Percentiles rank a stretch among this genome's conserved stretches.
Evolutionary conservation across 2,329 filamentous ascomycete species (phyloP).

Genomic region (Rutstroemia sp.): DNA sequence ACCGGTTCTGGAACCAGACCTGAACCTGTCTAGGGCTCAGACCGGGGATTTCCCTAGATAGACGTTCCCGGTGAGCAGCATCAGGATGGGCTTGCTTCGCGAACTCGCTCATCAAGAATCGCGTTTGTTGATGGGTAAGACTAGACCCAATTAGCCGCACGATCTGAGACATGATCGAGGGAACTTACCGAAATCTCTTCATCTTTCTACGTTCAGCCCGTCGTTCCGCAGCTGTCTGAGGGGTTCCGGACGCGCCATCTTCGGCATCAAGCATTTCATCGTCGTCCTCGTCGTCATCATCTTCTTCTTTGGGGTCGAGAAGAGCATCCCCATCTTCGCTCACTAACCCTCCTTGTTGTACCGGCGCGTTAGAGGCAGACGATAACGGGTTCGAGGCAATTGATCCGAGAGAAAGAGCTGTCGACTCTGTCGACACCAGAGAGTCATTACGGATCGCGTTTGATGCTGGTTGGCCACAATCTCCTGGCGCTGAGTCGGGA

Average conservation of each 20-base stretch:
- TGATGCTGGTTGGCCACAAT: conserved; percentile 17
- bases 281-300: conserved; percentile 39
- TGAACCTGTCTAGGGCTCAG: conserved; percentile 89
- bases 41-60: conserved; percentile 86
- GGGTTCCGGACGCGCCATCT: conserved; percentile 31
- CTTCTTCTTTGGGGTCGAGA: conserved; percentile 27
- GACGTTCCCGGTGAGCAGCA: conserved; percentile 77
- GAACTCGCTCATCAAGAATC: conserved; percentile 95
- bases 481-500: conserved; percentile 27
- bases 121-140: conserved; percentile 93
- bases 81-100: conserved; percentile 91
- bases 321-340: conserved; percentile 41
- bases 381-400: conserved; percentile 36
- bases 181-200: conserved; percentile 69
- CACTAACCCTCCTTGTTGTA: conserved; percentile 34
- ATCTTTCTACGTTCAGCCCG: conserved; percentile 54
- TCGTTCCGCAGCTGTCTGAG: conserved; percentile 49
- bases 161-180: conserved; percentile 1
- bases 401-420: conserved; percentile 30
- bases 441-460: conserved; percentile 35
- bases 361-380: conserved; percentile 32
- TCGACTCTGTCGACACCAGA: conserved; percentile 34
- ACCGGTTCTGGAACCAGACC: conserved; percentile 99
- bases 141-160: conserved; percentile 41
- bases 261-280: conserved; percentile 47